Evolutionary conservation across 1,284 basidiomycete species (phyloP), one percentile per base, ranked within the genome.

Genomic region (Pseudozyma flocculosa): DNA sequence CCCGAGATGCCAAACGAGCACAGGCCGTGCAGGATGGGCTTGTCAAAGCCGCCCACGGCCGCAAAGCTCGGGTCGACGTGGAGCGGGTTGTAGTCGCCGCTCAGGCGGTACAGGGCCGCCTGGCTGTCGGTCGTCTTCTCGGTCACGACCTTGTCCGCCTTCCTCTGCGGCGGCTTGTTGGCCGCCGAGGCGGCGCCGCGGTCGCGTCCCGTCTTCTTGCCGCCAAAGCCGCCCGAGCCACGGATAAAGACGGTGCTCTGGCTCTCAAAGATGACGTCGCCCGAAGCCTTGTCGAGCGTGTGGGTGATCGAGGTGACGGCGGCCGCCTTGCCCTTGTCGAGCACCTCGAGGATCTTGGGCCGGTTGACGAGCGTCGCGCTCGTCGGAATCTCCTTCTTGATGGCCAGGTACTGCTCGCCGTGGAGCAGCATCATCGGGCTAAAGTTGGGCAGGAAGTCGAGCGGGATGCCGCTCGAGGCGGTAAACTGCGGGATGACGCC

Each of bases 351-450:
- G 39, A 84, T 72, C 50, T 78, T 84, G 11, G 87, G 84, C 71
- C 88, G 83, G 78, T 85, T 94, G 39, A 91, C 83, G 32, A 97
- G 81, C n/a, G 87, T 86, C 2, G 86, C 93, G 59, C 84, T 87
- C 0, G 90, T 92, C 0, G 94, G 93, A 64, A 97, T 90, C 0
- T 88, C 86, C 50, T 82, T 86, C 75, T 90, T 89, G 80, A 98
- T 92, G 60, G 86, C 83, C 59, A 99, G 82, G 79, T 91, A 97
- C 78, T 98, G 95, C 79, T 99, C 94, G 54, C 94, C 94, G 79
- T 99, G 95, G 24, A 99, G 84, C n/a, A 98, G 83, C 81, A 92
- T 96, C 58, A 92, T 90, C 84, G 91, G 92, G 78, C 58, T 93
- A 82, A 88, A 98, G 80, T 96, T 90, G 22, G 94, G 94, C 60